phyloP scores from a whole-genome alignment of 306 rosid genomes.

The Clitoria ternatea region DNA sequence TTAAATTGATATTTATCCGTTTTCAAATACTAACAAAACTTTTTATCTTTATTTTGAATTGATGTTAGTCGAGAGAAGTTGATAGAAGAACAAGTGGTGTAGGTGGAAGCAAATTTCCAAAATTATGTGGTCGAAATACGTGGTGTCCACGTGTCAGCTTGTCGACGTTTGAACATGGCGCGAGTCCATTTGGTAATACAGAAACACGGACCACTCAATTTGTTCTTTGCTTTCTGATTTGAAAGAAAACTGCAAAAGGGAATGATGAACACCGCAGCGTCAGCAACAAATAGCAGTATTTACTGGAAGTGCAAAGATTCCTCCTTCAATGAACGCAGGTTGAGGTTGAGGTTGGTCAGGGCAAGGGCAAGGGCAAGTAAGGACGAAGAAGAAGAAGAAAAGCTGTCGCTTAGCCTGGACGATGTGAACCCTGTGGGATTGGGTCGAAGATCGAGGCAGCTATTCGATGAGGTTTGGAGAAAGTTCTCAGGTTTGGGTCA shows the following conservation, averaged over 20 bases:
- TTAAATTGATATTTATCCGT: too few relatives aligned
- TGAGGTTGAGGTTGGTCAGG: background rate
- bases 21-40: too few relatives aligned
- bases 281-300: slow-evolving; percentile 14
- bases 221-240: too few relatives aligned
- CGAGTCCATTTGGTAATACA: background rate
- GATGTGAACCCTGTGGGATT: slow-evolving; percentile 94
- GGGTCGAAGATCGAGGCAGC: slow-evolving; percentile 75
- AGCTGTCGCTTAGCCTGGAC: slow-evolving; percentile 58
- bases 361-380: background rate
- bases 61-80: too few relatives aligned
- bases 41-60: too few relatives aligned
- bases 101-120: background rate
- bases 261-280: slow-evolving; percentile 28
- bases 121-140: slow-evolving; percentile 11
- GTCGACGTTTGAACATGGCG: background rate
- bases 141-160: background rate
- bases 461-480: slow-evolving; percentile 94
- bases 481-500: slow-evolving; percentile 92
- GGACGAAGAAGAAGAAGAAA: too few relatives aligned
- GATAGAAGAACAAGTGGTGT: too few relatives aligned
- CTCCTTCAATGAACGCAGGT: background rate
- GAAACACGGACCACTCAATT: background rate
- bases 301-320: slow-evolving; percentile 9
- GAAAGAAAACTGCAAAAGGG: too few relatives aligned